Evolutionary conservation across 2,329 filamentous ascomycete species (phyloP).

Genomic region (Colletotrichum tofieldiae): DNA sequence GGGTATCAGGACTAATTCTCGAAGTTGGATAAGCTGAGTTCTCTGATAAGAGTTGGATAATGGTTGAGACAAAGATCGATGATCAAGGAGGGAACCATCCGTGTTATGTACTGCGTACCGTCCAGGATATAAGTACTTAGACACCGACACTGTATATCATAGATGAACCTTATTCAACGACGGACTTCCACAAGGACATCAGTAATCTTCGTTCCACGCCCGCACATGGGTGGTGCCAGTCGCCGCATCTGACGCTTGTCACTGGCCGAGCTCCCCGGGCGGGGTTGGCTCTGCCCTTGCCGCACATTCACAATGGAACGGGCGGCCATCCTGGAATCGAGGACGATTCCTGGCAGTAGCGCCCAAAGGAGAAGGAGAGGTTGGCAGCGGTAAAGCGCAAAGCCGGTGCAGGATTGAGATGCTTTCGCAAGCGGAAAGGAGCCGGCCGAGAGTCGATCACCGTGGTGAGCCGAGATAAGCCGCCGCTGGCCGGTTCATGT

Average conservation of each 20-base stretch:
- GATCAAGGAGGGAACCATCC: not conserved
- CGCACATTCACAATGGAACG: constrained; percentile 8
- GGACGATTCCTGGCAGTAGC: constrained; percentile 24
- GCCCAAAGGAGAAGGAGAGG: constrained; percentile 42
- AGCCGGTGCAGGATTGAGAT: constrained; percentile 28
- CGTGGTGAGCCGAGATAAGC: constrained; percentile 56
- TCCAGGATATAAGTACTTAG: constrained; percentile 15
- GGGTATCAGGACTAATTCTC: constrained; percentile 11
- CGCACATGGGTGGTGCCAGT: constrained; percentile 13
- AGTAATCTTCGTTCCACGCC: constrained; percentile 15
- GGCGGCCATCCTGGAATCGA: constrained; percentile 23
- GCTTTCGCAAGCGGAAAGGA: constrained; percentile 44
- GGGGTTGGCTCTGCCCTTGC: constrained; percentile 19
- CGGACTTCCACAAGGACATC: constrained; percentile 28
- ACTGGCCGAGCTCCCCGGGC: constrained; percentile 22
- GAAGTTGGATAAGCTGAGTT: not conserved
- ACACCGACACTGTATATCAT: constrained; percentile 10
- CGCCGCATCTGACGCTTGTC: constrained; percentile 26
- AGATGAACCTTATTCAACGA: constrained; percentile 25
- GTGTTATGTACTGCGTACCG: constrained; percentile 8
- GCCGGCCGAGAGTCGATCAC: constrained; percentile 40
- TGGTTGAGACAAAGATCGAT: not conserved
- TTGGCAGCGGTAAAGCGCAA: constrained; percentile 41
- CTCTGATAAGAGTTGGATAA: not conserved
- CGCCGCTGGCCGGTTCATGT: constrained; percentile 55